A percentile compares a stretch with the other conserved stretches of the same genome.
Conservation (phyloP, 2,329 filamentous ascomycete genomes). For the Madurella fahalii region DNA sequence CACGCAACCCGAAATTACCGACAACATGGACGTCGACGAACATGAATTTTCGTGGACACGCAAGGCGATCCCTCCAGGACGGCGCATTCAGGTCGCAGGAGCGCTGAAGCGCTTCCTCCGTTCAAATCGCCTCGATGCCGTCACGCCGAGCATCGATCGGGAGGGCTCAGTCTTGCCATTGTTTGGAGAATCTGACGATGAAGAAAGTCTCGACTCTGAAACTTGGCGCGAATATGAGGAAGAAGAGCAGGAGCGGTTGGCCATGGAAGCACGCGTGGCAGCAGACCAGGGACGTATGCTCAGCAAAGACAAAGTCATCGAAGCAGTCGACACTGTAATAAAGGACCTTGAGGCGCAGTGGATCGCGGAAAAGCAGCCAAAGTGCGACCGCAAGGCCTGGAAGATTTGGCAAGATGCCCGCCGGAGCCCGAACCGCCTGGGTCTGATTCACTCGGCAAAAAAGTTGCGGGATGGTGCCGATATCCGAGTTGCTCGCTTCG, state of each 20-base stretch:
- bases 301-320: slow-evolving; percentile 43
- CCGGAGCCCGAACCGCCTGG: slow-evolving; percentile 36
- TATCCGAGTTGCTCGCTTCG: slow-evolving; percentile 52
- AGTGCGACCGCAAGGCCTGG: slow-evolving; percentile 53
- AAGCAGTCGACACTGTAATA: slow-evolving; percentile 52
- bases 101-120: slow-evolving; percentile 40
- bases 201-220: slow-evolving; percentile 30
- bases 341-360: slow-evolving; percentile 50
- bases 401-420: slow-evolving; percentile 58
- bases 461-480: slow-evolving; percentile 41
- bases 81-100: slow-evolving; percentile 40
- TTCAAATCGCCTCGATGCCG: slow-evolving; percentile 2
- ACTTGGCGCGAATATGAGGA: slow-evolving; percentile 54
- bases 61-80: slow-evolving; percentile 38
- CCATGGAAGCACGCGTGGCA: slow-evolving; percentile 7
- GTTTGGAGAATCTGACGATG: slow-evolving; percentile 21
- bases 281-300: slow-evolving; percentile 28
- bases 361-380: slow-evolving; percentile 54
- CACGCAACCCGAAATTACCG: background rate
- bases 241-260: slow-evolving; percentile 41
- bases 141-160: background rate
- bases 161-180: slow-evolving; percentile 7
- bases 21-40: background rate
- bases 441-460: slow-evolving; percentile 43
- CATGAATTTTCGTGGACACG: slow-evolving; percentile 28